Base-by-base conservation (phyloP, 805 yeast species). In the Yarrowia alimentaria region DNA sequence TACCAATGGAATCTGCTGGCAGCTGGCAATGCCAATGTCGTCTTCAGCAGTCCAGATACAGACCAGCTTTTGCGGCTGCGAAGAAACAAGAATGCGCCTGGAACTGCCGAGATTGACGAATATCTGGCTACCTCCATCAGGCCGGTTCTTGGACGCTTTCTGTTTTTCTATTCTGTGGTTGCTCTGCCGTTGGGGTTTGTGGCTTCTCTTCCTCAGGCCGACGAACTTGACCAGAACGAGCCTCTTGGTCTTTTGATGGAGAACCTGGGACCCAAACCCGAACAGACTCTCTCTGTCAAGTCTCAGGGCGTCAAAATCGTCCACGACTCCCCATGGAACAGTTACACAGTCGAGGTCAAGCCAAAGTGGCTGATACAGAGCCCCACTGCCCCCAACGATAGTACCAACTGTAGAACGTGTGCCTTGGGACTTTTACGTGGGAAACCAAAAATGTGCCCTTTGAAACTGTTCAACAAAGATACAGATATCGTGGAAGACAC, bases 331-430 rank as follows among this genome's bases (percentile, higher is more conserved):
- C 12, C 26, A 24, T 40, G 47, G 47, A 11, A 26, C 33, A 26
- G 33, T 20, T 40, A 40, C n/a, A 40, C 47, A 20, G 33, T 76
- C 11, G 82, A 80, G 56, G 67, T 79, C 57, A 80, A 80, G 59
- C 85, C 85, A 1, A 80, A 80, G 61, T 80, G 85, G 85, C 66
- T 80, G 11, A 60, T 67, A 24, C 76, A 70, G 55, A 73, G 77
- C 29, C 68, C 66, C 12, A 60, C 60, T 28, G 71, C 72, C 2
- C 71, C 77, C 3, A 55, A 1, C 1, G 53, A 52, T 21, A 61
- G 71, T 17, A 20, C 62, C 38, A 68, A 71, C 19, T 80, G 85
- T 57, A 64, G 85, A 6, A 80, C 82, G 3, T 80, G 85, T 58
- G 81, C 81, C 52, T 64, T 78, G 31, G 68, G 71, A 52, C 66